Base-by-base conservation (phyloP, 352 stramenopile genomes). In the Phytopythium mirpurense region DNA sequence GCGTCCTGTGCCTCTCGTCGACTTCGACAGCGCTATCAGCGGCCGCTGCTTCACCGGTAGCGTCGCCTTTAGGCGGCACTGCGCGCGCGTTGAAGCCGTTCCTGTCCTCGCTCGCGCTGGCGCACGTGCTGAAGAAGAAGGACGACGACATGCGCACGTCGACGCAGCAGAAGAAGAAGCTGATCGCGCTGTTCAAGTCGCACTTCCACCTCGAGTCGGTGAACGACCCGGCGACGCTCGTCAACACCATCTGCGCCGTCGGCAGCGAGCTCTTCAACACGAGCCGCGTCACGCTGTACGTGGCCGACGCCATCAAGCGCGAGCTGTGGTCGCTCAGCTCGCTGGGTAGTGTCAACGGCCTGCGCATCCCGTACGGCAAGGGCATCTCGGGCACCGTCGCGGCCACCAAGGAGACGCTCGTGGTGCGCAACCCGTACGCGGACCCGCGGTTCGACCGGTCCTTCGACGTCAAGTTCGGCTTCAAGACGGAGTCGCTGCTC, bases 381-480 rank as follows among this genome's bases (percentile, higher is more conserved):
- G 86, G 86, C n/a, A 92, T 96, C 21, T 79, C 78, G 23, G 84
- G 86, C 8, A 73, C 78, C 1, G 73, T 91, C 1, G 80, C 83
- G 1, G 61, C 60, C 31, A 85, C 72, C 0, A 83, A 83, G 36
- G 59, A 87, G 46, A 62, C 68, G 21, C 43, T 93, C 16, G 76
- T 83, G 14, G 70, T 93, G 5, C 67, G 65, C 15, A 80, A 87
- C 40, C 80, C 81, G 1, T 92, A 93, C 61, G 70, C 92, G 38
- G 82, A 90, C 44, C 60, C 76, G 15, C 79, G 78, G 18, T 95
- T 95, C 57, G 84, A 93, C 59, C 65, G 61, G 6, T 90, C 81
- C 40, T 83, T 93, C 26, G 85, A 96, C 64, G 52, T 75, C 34
- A 86, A 86, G 61, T 86, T 87, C 43, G 81, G 83, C 32, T 96